Evolutionary conservation across 768 basidiomycete genomes (phyloP).

Genomic region (Crucibulum laeve): DNA sequence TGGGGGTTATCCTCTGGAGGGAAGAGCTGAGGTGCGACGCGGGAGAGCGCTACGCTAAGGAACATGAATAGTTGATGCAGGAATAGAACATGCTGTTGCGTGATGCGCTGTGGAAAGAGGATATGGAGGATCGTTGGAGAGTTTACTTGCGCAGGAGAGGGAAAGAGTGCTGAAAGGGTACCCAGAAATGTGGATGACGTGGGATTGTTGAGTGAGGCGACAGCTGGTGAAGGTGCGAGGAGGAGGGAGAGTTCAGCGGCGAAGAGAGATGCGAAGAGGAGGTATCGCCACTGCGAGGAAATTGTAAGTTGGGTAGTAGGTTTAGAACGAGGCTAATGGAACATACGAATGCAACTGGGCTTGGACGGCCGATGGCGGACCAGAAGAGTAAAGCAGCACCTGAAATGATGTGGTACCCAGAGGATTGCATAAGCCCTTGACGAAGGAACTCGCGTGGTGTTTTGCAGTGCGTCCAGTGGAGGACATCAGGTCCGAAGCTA

Average conservation of each 20-base stretch:
- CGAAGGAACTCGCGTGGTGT: conserved; percentile 68
- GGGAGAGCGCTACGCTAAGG: conserved; percentile 64
- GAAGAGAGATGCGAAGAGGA: conserved; percentile 60
- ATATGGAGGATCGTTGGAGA: conserved; percentile 15
- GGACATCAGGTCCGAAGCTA: conserved; percentile 76
- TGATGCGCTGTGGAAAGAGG: conserved; percentile 61
- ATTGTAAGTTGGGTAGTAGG: conserved; percentile 5
- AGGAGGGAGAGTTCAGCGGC: conserved; percentile 63
- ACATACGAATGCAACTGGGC: conserved; percentile 64
- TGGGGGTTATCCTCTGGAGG: conserved; percentile 32
- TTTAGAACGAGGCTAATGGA: conserved; percentile 2
- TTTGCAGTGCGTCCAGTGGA: conserved; percentile 60
- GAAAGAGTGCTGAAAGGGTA: conserved; percentile 17
- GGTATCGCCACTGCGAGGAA: conserved; percentile 67
- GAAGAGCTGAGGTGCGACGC: conserved; percentile 66
- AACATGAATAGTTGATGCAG: conserved; percentile 77
- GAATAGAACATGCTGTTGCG: conserved; percentile 74
- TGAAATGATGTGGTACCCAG: conserved; percentile 65
- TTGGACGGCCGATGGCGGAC: conserved; percentile 56
- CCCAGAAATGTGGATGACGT: conserved; percentile 45
- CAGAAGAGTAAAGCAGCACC: conserved; percentile 54
- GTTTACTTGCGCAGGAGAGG: conserved; percentile 1
- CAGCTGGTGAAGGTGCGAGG: conserved; percentile 50
- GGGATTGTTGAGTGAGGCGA: conserved; percentile 8
- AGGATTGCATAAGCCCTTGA: conserved; percentile 57